Conservation (phyloP, 106 monocot genomes). For the Phalaenopsis aphrodite region DNA sequence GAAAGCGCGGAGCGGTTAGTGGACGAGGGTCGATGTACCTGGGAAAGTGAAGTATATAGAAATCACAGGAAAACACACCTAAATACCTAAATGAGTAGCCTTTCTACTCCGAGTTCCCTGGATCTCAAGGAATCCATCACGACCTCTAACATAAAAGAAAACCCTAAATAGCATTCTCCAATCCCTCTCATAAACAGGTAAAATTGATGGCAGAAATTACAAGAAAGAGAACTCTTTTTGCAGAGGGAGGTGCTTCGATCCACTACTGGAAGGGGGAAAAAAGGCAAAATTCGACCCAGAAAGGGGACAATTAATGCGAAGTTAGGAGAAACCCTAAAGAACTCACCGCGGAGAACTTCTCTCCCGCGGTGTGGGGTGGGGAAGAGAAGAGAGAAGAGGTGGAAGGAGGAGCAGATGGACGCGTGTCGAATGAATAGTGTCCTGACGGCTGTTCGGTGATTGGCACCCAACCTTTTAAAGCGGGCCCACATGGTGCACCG, state of each 20-base stretch:
- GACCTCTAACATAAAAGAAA: background rate
- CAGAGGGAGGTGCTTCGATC: background rate
- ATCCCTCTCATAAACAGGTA: background rate
- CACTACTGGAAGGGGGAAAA: background rate
- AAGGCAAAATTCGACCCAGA: background rate
- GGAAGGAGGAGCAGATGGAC: background rate
- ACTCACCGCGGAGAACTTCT: background rate
- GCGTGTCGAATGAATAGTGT: background rate
- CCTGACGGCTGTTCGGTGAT: background rate
- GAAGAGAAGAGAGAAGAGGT: background rate
- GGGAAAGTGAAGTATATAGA: conserved; percentile 2
- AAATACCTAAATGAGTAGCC: conserved; percentile 6
- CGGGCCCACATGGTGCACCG: background rate
- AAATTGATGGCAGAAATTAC: background rate
- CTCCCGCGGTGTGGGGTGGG: background rate
- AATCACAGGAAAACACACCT: conserved; percentile 17
- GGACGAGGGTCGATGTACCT: background rate
- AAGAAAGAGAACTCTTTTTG: background rate
- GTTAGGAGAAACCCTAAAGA: background rate
- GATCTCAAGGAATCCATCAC: conserved; percentile 32
- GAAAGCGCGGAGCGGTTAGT: background rate
- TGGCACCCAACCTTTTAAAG: background rate
- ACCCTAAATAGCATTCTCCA: background rate
- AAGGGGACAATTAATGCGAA: background rate
- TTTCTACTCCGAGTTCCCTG: conserved; percentile 25